A percentile compares a stretch with the other conserved stretches of the same genome.
phyloP scores from a whole-genome alignment of 139 green algal genomes.

The Chlamydomonas schloesseri region DNA sequence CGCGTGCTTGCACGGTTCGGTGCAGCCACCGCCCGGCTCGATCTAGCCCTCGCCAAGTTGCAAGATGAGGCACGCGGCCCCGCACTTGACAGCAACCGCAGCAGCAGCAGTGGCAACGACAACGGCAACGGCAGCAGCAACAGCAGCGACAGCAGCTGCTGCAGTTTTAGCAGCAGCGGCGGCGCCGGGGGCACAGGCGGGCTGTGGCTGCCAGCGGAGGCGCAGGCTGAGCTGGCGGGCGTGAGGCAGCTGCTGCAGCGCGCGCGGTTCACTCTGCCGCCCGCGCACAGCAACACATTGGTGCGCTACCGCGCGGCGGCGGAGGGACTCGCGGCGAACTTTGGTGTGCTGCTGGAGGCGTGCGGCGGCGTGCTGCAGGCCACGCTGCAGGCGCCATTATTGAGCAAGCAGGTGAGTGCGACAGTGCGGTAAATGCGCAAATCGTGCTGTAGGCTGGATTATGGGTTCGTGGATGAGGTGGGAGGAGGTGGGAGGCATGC shows the following conservation, averaged over 20 bases:
- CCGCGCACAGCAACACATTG: background rate
- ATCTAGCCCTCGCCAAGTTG: background rate
- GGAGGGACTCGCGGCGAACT: background rate
- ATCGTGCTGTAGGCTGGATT: no score
- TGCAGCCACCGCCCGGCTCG: background rate
- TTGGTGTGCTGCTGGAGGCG: background rate
- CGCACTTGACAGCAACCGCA: no score
- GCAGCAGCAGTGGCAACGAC: background rate
- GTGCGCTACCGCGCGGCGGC: conserved; percentile 2
- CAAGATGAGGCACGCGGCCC: background rate
- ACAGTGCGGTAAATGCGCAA: background rate
- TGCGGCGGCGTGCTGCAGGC: background rate
- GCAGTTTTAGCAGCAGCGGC: background rate
- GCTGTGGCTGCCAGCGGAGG: background rate
- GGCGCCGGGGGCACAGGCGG: no score
- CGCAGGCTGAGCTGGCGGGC: background rate
- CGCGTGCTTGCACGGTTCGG: background rate
- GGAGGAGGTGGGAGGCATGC: background rate
- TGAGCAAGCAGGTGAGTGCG: conserved; percentile 20
- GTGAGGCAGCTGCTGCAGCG: background rate
- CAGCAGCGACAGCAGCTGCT: no score
- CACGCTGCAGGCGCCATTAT: background rate
- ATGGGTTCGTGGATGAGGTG: background rate
- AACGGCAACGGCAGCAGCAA: background rate
- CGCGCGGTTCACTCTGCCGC: background rate